Base-by-base conservation (phyloP, 306 rosid genomes). In the Cotoneaster glaucophyllus region DNA sequence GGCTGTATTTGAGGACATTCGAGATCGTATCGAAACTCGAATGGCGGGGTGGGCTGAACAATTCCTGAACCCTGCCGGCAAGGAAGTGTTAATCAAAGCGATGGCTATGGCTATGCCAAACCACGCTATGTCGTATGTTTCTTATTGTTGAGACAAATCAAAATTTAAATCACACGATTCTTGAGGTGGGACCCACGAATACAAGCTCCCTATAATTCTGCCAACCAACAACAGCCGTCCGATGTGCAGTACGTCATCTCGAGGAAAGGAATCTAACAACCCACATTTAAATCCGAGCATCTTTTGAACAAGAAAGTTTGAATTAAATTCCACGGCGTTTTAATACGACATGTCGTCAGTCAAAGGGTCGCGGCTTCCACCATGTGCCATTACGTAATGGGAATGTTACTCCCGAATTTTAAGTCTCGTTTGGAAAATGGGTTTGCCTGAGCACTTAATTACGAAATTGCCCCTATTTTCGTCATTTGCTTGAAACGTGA, bases 221-320 rank as follows among this genome's bases (percentile, higher is more conserved):
- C 37, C 45, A 70, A 72, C 72, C 67, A 77, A 29, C 58, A 32
- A 0, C 24, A 14, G 41, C 86, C 90, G 78, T 91, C 28, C 1
- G 84, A 84, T 88, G 31, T 2, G 4, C 57, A 54, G 83, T 75
- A 11, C 81, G 58, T 18, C 64, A 84, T 91, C 89, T 75, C 89
- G 86, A 90, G 85, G 81, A 84, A 79, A 90, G 86, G 81, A 85
- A 79, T 85, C 88, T 54, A 78, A 88, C 91, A 68, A 85, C 90
- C 83, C 91, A 79, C 78, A 81, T 86, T 86, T 79, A 82, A 81
- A 57, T 75, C 81, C 77, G 79, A 67, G 80, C 79, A 67, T 73
- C 70, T 71, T 82, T 77, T 63, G 53, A 34, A 45, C 39, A 74
- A 71, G 75, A 58, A 73, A 21, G 76, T 88, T 84, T 86, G 85